phyloP scores from a whole-genome alignment of 805 yeast genomes.

The Tetrapisispora nanseiensis region DNA sequence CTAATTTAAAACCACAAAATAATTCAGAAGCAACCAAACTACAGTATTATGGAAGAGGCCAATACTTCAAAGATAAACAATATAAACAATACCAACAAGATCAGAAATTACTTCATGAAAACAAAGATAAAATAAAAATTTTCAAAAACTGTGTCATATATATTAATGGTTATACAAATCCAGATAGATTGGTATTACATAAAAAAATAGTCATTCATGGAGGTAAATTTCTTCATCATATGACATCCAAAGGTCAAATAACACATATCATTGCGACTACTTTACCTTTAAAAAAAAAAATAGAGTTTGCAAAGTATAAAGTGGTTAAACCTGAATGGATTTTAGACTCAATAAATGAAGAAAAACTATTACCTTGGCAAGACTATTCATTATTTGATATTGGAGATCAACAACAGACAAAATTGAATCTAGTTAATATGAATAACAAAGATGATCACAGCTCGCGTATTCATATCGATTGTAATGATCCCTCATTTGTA shows the following conservation, averaged over 20 bases:
- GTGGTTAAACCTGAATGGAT: constrained; percentile 85
- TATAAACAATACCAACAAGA: constrained; percentile 19
- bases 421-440: constrained; percentile 22
- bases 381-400: constrained; percentile 44
- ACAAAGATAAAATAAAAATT: constrained; percentile 30
- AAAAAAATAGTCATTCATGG: constrained; percentile 67
- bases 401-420: constrained; percentile 45
- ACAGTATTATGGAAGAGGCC: constrained; percentile 12
- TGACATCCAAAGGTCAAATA: constrained; percentile 60
- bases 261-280: constrained; percentile 80
- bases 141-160: constrained; percentile 58
- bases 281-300: constrained; percentile 64
- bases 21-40: not conserved
- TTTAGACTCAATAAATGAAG: constrained; percentile 44
- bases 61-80: constrained; percentile 20
- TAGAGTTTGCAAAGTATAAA: constrained; percentile 54
- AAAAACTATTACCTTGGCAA: constrained; percentile 56
- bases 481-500: constrained; percentile 71
- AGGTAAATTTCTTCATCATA: constrained; percentile 61
- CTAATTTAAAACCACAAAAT: not conserved
- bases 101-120: constrained; percentile 13
- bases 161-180: constrained; percentile 85
- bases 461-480: constrained; percentile 33
- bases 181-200: constrained; percentile 66
- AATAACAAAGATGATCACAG: not conserved